Conservation (phyloP, 768 basidiomycete species). For the Termitomyces sp. region DNA sequence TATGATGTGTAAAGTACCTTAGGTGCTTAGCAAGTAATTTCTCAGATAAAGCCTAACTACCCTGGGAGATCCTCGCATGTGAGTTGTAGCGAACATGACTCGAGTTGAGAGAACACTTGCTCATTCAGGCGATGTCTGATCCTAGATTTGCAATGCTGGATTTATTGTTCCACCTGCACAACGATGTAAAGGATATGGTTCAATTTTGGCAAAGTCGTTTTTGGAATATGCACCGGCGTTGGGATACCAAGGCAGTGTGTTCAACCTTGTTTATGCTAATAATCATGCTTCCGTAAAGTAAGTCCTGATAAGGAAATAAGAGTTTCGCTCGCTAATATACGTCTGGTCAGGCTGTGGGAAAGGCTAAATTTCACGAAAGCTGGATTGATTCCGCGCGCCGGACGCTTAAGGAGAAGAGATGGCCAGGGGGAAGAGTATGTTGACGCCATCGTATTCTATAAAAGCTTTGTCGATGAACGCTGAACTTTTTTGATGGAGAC, state of each 20-base stretch:
- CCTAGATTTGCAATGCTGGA: constrained; percentile 83
- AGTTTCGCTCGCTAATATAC: background rate
- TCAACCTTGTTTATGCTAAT: constrained; percentile 88
- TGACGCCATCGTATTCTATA: constrained; percentile 84
- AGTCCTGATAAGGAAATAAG: constrained; percentile 14
- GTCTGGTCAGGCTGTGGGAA: constrained; percentile 65
- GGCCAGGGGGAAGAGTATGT: constrained; percentile 81
- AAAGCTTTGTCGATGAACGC: constrained; percentile 49
- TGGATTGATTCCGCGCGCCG: constrained; percentile 72
- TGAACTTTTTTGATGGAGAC: constrained; percentile 8
- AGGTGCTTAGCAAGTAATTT: no score
- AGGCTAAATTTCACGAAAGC: constrained; percentile 71
- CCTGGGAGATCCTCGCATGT: constrained; percentile 88
- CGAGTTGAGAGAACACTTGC: background rate
- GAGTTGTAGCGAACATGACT: constrained; percentile 25
- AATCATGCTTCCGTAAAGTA: constrained; percentile 72
- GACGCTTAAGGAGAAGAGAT: constrained; percentile 59
- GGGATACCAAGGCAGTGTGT: constrained; percentile 75
- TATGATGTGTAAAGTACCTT: background rate
- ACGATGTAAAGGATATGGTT: constrained; percentile 64
- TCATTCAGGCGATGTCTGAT: background rate
- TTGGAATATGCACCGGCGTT: constrained; percentile 75
- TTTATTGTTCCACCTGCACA: constrained; percentile 70
- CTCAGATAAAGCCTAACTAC: constrained; percentile 79
- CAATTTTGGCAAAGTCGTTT: constrained; percentile 69